Base-by-base conservation (phyloP, 2,329 filamentous ascomycete species). In the Pestalotiopsis sp. region DNA sequence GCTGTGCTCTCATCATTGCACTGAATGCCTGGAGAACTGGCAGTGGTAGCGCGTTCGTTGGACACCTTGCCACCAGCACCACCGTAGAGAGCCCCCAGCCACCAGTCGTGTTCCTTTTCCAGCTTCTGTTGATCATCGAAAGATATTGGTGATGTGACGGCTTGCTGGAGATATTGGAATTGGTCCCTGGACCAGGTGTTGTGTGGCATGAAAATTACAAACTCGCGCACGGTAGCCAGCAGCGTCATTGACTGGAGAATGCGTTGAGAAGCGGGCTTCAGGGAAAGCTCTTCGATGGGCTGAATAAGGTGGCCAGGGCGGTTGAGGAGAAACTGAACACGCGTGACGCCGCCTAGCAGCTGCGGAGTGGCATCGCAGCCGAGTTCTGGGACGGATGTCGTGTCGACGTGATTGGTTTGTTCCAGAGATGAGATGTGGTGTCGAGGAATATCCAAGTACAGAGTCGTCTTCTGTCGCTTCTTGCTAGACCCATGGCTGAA, bases 361-460 rank as follows among this genome's bases (percentile, higher is more conserved):
- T 66, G 14, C 11, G 39, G 17, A 20, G 12, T 65, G 39, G 45
- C 56, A 7, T 68, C 67, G 7, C 23, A 56, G 25, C 27, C 39
- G n/a, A 68, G 52, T 45, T 68, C 67, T 66, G 65, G 65, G n/a
- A 59, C 65, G 5, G 56, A 38, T 11, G 62, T 20, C 1, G 20
- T 36, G 25, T 68, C 67, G 56, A 66, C 25, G n/a, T 68, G 27
- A 39, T 52, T 11, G 56, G 61, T 68, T n/a, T 38, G 56, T 61
- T 66, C 67, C n/a, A 68, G 62, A 3, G 67, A 68, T 31, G 62
- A 52, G 52, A 68, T 65, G 62, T 68, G 56, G 13, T 66, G 62
- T 61, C 36, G 67, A 31, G 67, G 67, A 9, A 68, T 39, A 11
- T 68, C 67, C 13, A 68, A 60, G 36, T 68, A 68, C 23, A 68